Base-by-base conservation (phyloP, 2,329 filamentous ascomycete species). In the Botryotinia calthae region DNA sequence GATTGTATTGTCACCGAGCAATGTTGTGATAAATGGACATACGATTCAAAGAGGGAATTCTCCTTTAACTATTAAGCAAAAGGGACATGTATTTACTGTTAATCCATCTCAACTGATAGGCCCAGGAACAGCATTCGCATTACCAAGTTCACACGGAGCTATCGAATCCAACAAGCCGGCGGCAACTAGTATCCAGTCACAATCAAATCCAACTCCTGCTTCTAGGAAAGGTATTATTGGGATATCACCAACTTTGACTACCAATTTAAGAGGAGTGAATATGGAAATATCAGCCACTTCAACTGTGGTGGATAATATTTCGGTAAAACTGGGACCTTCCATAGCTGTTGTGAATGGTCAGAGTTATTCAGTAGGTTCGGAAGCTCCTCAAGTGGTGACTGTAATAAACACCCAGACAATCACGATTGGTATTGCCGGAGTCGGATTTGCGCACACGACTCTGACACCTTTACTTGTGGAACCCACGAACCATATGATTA, bases 41-140 rank as follows among this genome's bases (percentile, higher is more conserved):
- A 77, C 75, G 18, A 71, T 79, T 16, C 46, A 54, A 51, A 73
- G 68, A 9, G 34, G 63, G 14, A 62, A 64, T n/a, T 51, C 69
- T 42, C 37, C 51, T 25, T 44, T 72, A 58, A 74, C 72, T 9
- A 68, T 81, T 31, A 77, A 78, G 7, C 74, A 75, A 54, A 75
- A 73, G 14, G 76, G 76, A 18, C 74, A 79, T 63, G 74, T 74
- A 10, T 80, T 79, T 51, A 78, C 77, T 5, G 69, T 81, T 14
- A 74, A 77, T 48, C 76, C 79, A 25, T 76, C 76, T 44, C 72
- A 78, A 62, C 73, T 81, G 10, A 72, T 77, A 56, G 77, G 74
- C 42, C 75, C 75, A 31, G 74, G 74, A 12, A 72, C 76, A 14
- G 72, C 73, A 7, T 63, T 81, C 18, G 59, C 72, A 25, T 73